These are phyloP conservation scores for Tuber melanosporum DNA, from an alignment of 495 filamentous ascomycete species.

Conservation along the genomic window DNA sequence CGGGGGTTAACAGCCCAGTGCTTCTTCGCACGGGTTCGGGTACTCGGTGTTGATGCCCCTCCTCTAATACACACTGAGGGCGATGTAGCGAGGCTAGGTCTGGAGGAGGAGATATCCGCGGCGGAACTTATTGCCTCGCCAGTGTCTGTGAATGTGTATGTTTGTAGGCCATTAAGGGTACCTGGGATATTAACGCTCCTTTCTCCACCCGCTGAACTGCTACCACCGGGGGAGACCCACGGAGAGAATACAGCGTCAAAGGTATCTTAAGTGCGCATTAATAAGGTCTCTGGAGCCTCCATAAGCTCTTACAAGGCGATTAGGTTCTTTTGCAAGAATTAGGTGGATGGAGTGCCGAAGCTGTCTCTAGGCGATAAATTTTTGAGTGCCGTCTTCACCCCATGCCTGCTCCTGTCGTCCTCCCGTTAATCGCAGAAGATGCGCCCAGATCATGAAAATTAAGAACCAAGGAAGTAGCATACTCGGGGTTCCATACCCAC, in stretches of 20 bases:
- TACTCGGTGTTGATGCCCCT: constrained; percentile 32
- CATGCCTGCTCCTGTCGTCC: constrained; percentile 48
- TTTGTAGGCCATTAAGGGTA: no score
- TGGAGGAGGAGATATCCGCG: constrained; percentile 45
- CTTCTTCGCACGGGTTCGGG: constrained; percentile 60
- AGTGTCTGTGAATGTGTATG: constrained; percentile 57
- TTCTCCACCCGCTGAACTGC: constrained; percentile 51
- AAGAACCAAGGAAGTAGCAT: constrained; percentile 48
- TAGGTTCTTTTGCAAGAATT: constrained; percentile 35
- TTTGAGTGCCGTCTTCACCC: constrained; percentile 43
- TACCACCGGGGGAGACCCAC: constrained; percentile 54
- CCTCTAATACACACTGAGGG: constrained; percentile 43
- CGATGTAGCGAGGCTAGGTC: constrained; percentile 47
- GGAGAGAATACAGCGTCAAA: constrained; percentile 76
- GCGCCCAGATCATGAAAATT: constrained; percentile 23
- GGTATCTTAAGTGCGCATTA: constrained; percentile 76
- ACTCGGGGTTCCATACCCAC: constrained; percentile 82
- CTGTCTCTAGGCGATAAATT: constrained; percentile 34
- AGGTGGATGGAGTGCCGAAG: constrained; percentile 26
- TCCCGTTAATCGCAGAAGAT: constrained; percentile 14
- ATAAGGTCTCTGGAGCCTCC: constrained; percentile 74
- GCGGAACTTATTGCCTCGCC: constrained; percentile 46
- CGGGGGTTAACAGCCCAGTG: constrained; percentile 85
- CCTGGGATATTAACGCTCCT: constrained; percentile 49
- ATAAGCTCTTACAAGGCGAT: constrained; percentile 59